Evolutionary conservation across 2,329 filamentous ascomycete species (phyloP).

Genomic region (Cryphonectria japonica): DNA sequence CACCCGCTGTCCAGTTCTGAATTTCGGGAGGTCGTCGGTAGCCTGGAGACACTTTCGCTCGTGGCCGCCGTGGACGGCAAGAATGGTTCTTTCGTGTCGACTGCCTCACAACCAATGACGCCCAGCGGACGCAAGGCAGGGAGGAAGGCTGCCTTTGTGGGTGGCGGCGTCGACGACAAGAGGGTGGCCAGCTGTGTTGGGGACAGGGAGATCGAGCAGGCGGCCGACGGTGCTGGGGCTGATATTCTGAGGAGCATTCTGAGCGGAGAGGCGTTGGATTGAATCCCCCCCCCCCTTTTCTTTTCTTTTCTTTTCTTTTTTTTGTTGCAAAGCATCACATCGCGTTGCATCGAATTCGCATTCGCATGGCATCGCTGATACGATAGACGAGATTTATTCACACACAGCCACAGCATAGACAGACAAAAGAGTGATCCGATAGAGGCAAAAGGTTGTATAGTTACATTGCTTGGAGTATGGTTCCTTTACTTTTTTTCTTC

Average conservation of each 20-base stretch:
- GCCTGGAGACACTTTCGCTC: conserved; percentile 84
- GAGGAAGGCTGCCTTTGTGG: conserved; percentile 56
- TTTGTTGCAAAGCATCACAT: conserved; percentile 5
- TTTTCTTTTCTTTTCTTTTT: background rate
- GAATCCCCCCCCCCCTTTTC: background rate
- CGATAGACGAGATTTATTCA: background rate
- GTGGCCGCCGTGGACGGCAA: conserved; percentile 72
- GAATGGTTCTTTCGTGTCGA: conserved; percentile 65
- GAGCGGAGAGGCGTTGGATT: conserved; percentile 63
- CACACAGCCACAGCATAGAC: background rate
- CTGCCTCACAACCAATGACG: conserved; percentile 54
- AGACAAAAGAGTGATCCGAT: background rate
- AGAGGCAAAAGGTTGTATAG: conserved; percentile 16
- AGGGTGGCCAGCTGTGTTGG: conserved; percentile 77
- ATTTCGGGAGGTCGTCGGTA: conserved; percentile 90
- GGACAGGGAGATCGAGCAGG: conserved; percentile 76
- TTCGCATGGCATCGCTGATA: conserved; percentile 17
- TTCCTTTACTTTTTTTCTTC: background rate
- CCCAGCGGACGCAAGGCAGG: conserved; percentile 66
- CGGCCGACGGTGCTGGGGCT: conserved; percentile 65
- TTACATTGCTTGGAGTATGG: conserved; percentile 22
- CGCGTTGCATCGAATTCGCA: conserved; percentile 5
- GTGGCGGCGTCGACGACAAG: conserved; percentile 69
- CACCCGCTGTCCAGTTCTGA: conserved; percentile 89
- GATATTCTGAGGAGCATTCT: conserved; percentile 67